Percentiles rank a stretch among this genome's conserved stretches.
These are phyloP conservation scores for Fagus sylvatica DNA, from an alignment of 306 rosid species.

Conservation along the genomic window DNA sequence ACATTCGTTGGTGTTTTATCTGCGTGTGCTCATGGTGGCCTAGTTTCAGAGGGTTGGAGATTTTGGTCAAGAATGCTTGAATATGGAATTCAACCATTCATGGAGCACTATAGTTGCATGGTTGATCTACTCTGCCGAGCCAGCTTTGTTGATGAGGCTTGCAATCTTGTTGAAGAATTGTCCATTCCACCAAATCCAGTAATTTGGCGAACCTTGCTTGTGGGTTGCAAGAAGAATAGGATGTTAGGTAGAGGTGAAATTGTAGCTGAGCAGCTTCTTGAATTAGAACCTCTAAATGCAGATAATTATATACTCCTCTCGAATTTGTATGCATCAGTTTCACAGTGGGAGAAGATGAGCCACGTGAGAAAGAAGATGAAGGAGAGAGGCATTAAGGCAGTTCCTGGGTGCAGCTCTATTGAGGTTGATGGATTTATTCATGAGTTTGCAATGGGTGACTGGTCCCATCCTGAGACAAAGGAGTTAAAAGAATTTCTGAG, in stretches of 20 bases:
- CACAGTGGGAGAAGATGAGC: slow-evolving; percentile 36
- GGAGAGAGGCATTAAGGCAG: slow-evolving; percentile 21
- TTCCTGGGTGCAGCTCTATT: slow-evolving; percentile 28
- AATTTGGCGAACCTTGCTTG: slow-evolving; percentile 24
- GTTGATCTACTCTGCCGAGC: slow-evolving; percentile 32
- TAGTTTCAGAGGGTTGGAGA: slow-evolving; percentile 22
- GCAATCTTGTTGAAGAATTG: slow-evolving; percentile 11
- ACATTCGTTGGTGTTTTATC: slow-evolving; percentile 24
- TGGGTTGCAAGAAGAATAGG: slow-evolving; percentile 26
- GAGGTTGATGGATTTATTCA: slow-evolving; percentile 27
- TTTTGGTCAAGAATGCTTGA: slow-evolving; percentile 35
- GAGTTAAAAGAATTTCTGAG: slow-evolving; percentile 7
- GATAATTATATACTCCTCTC: slow-evolving; percentile 30
- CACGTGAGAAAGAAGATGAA: slow-evolving; percentile 25
- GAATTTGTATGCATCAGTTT: slow-evolving; percentile 31
- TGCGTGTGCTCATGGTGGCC: slow-evolving; percentile 28
- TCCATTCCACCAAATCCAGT: slow-evolving; percentile 16
- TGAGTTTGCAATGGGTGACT: slow-evolving; percentile 27
- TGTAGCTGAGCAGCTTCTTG: slow-evolving; percentile 20
- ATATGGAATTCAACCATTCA: slow-evolving; percentile 26
- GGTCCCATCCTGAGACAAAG: slow-evolving; percentile 26
- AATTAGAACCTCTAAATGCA: slow-evolving; percentile 29
- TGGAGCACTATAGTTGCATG: slow-evolving; percentile 32
- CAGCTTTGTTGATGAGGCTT: slow-evolving; percentile 22
- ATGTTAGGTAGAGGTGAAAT: slow-evolving; percentile 20